Conservation (phyloP, 2,329 filamentous ascomycete species). For the Pyrenochaeta sp. region DNA sequence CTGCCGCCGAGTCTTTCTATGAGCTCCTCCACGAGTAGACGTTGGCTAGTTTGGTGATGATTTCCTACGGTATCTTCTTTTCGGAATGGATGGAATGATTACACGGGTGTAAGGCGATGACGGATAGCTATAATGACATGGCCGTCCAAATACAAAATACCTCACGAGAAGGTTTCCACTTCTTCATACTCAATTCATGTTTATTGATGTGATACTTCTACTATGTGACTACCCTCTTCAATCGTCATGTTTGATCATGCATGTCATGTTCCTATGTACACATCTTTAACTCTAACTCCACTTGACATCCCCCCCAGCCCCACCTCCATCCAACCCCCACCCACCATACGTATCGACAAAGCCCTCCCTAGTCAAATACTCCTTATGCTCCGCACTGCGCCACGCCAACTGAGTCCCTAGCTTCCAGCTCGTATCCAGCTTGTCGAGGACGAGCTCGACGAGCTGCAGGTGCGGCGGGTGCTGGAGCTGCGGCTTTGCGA, state of each 20-base stretch:
- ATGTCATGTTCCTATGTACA: too few relatives aligned
- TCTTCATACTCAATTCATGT: slow-evolving; percentile 11
- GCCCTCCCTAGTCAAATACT: slow-evolving; percentile 49
- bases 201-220: not conserved
- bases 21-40: slow-evolving; percentile 56
- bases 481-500: slow-evolving; percentile 38
- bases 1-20: slow-evolving; percentile 61
- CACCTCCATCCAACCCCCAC: slow-evolving; percentile 38
- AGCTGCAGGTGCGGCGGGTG: slow-evolving; percentile 47
- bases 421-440: slow-evolving; percentile 27
- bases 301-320: slow-evolving; percentile 27
- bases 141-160: slow-evolving; percentile 36
- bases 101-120: slow-evolving; percentile 21
- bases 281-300: slow-evolving; percentile 23
- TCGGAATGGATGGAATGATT: slow-evolving; percentile 29
- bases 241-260: too few relatives aligned
- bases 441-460: slow-evolving; percentile 52
- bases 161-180: slow-evolving; percentile 29
- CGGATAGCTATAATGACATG: slow-evolving; percentile 37
- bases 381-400: slow-evolving; percentile 42
- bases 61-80: slow-evolving; percentile 35
- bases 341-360: slow-evolving; percentile 46
- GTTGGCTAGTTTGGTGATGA: slow-evolving; percentile 30
- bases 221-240: not conserved
- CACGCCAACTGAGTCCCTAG: slow-evolving; percentile 51